phyloP scores from a whole-genome alignment of 2,329 filamentous ascomycete species.

The Alternaria viburni region DNA sequence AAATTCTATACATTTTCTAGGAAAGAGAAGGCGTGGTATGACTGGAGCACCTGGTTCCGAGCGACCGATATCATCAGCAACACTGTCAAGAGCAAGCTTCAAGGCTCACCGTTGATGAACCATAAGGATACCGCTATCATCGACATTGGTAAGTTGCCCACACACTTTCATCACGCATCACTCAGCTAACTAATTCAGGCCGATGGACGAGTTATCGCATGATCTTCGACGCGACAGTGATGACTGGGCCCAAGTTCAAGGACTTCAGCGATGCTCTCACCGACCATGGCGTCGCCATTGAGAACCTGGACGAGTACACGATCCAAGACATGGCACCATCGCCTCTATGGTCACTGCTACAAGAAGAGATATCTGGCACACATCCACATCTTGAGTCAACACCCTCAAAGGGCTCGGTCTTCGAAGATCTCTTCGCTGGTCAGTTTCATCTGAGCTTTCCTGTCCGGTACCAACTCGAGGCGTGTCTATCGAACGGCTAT shows the following conservation, averaged over 20 bases:
- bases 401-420: constrained; percentile 12
- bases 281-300: constrained; percentile 74
- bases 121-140: constrained; percentile 60
- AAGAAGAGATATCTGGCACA: constrained; percentile 36
- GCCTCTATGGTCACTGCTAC: constrained; percentile 34
- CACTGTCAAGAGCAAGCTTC: constrained; percentile 25
- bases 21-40: constrained; percentile 57
- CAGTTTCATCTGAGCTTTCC: constrained; percentile 59
- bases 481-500: constrained; percentile 81
- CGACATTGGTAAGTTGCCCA: constrained; percentile 58
- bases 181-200: no score
- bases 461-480: constrained; percentile 89
- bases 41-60: constrained; percentile 65
- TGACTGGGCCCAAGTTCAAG: constrained; percentile 46
- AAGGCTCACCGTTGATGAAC: constrained; percentile 32
- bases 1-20: constrained; percentile 20
- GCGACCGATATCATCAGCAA: constrained; percentile 67
- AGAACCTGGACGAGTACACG: constrained; percentile 53
- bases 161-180: no score
- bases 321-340: constrained; percentile 30
- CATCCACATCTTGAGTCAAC: constrained; percentile 25
- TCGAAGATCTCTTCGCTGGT: constrained; percentile 42
- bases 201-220: constrained; percentile 68
- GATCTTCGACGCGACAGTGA: constrained; percentile 50
- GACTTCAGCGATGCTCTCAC: constrained; percentile 62